phyloP scores from a whole-genome alignment of 2,329 filamentous ascomycete genomes.

The Aspergillus pseudoviridinutans region DNA sequence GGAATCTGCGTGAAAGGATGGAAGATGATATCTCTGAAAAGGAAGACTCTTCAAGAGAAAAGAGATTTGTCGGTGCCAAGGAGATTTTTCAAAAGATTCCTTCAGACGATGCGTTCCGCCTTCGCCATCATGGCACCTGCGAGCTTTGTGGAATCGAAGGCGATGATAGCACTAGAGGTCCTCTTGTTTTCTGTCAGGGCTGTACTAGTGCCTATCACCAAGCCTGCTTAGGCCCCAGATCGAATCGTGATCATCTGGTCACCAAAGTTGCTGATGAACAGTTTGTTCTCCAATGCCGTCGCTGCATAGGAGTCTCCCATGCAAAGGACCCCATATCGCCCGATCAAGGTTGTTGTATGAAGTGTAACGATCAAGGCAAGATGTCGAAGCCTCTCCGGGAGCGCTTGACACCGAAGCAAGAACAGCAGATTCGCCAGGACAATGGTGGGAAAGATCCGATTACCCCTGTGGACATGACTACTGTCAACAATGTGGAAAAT shows the following conservation, averaged over 20 bases:
- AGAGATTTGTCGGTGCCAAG: conserved; percentile 56
- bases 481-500: conserved; percentile 71
- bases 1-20: conserved; percentile 43
- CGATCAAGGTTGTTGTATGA: conserved; percentile 66
- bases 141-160: conserved; percentile 63
- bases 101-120: conserved; percentile 62
- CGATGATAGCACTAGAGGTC: conserved; percentile 57
- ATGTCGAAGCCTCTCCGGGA: conserved; percentile 73
- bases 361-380: conserved; percentile 61
- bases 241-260: conserved; percentile 75
- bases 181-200: conserved; percentile 83
- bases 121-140: conserved; percentile 67
- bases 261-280: conserved; percentile 74
- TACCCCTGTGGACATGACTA: conserved; percentile 55
- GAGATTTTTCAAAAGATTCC: conserved; percentile 68
- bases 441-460: conserved; percentile 78
- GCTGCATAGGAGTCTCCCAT: conserved; percentile 66
- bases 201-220: conserved; percentile 83
- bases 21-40: conserved; percentile 37
- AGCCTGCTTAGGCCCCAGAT: conserved; percentile 70
- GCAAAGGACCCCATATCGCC: conserved; percentile 69
- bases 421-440: conserved; percentile 75
- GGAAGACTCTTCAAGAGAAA: conserved; percentile 44
- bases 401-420: conserved; percentile 70
- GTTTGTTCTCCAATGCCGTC: conserved; percentile 87